Evolutionary conservation across 768 basidiomycete species (phyloP).

Genomic region (Coprinopsis strossmayeri): DNA sequence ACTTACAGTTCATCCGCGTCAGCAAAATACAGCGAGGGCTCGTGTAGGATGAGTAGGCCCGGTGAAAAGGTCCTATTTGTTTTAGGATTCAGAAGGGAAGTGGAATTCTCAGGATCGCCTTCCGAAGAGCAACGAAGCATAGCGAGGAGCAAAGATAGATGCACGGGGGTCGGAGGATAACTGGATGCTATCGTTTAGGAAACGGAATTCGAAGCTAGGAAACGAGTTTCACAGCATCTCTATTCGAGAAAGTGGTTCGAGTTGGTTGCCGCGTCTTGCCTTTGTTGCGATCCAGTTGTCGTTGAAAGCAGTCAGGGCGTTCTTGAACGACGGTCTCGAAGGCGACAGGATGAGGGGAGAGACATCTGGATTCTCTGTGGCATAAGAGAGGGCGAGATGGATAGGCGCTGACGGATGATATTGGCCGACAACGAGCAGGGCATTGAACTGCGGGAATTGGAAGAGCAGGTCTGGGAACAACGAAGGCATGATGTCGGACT

Average conservation of each 20-base stretch:
- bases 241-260: conserved; percentile 34
- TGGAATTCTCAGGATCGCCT: conserved; percentile 16
- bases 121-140: conserved; percentile 34
- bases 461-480: conserved; percentile 31
- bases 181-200: conserved; percentile 26
- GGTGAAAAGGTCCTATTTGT: conserved; percentile 29
- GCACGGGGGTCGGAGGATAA: conserved; percentile 57
- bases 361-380: conserved; percentile 23
- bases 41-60: conserved; percentile 51
- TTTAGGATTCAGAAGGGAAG: conserved; percentile 18
- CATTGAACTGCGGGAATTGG: conserved; percentile 45
- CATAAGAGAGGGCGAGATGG: conserved; percentile 53
- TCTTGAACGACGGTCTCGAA: conserved; percentile 36
- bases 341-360: conserved; percentile 48
- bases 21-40: conserved; percentile 51
- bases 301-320: conserved; percentile 37
- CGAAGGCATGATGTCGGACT: conserved; percentile 22
- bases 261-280: conserved; percentile 31
- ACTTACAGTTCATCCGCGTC: conserved; percentile 7
- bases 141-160: conserved; percentile 47
- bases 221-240: conserved; percentile 47
- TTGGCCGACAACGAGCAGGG: conserved; percentile 56
- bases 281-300: conserved; percentile 49
- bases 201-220: conserved; percentile 1
- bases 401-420: conserved; percentile 67